These are phyloP conservation scores for Artemisia argyi DNA, from an alignment of 129 eudicot genomes.

Conservation along the genomic window DNA sequence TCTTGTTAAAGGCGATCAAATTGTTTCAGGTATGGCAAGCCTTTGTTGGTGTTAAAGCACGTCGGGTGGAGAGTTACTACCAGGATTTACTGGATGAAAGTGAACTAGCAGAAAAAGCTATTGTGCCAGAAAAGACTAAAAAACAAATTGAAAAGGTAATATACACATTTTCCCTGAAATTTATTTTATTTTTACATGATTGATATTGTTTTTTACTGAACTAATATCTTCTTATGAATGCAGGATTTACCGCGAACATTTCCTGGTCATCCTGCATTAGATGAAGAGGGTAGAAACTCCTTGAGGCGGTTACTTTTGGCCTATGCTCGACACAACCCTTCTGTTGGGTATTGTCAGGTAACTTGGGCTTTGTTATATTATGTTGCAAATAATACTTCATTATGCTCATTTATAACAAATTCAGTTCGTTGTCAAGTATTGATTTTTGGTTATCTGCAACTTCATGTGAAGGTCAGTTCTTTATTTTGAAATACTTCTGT, in stretches of 20 bases:
- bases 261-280: slow-evolving; percentile 99
- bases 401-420: not conserved
- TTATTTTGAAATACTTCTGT: slow-evolving; percentile 32
- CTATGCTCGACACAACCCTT: slow-evolving; percentile 89
- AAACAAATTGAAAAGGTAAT: slow-evolving; percentile 99
- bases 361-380: slow-evolving; percentile 10
- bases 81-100: slow-evolving; percentile 61
- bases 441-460: not conserved
- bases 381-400: not conserved
- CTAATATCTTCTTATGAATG: slow-evolving; percentile 33
- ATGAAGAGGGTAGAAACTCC: slow-evolving; percentile 84
- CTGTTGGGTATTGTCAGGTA: slow-evolving; percentile 99
- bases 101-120: slow-evolving; percentile 26
- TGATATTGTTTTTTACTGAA: slow-evolving; percentile 11
- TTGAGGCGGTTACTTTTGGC: slow-evolving; percentile 88
- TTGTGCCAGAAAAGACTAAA: slow-evolving; percentile 64
- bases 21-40: slow-evolving; percentile 98
- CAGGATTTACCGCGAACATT: slow-evolving; percentile 97
- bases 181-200: slow-evolving; percentile 35
- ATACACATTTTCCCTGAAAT: slow-evolving; percentile 57
- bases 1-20: too few relatives aligned
- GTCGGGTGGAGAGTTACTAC: slow-evolving; percentile 85
- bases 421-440: not conserved
- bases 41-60: slow-evolving; percentile 84
- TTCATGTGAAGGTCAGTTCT: not conserved